A percentile compares a stretch with the other conserved stretches of the same genome.
Evolutionary conservation across 2,329 filamentous ascomycete species (phyloP).

Genomic region (Lachnellula hyalina): DNA sequence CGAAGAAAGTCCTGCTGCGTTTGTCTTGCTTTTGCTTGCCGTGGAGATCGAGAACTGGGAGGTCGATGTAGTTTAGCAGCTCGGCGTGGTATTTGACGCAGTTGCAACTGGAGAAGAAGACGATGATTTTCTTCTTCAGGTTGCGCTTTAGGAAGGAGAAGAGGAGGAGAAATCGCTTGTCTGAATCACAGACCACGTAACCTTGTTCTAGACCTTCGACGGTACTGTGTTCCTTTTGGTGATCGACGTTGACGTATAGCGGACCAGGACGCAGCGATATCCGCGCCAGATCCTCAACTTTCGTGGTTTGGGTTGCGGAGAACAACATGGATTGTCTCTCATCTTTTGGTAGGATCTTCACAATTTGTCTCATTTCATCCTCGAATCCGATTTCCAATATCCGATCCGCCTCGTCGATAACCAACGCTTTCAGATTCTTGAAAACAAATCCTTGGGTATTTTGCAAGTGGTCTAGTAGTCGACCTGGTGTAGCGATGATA

Average conservation of each 20-base stretch:
- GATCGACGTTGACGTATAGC: conserved; percentile 94
- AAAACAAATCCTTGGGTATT: conserved; percentile 85
- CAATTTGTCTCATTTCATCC: conserved; percentile 94
- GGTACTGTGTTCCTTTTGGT: conserved; percentile 82
- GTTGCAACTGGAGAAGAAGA: conserved; percentile 90
- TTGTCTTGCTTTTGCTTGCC: conserved; percentile 99
- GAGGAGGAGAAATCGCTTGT: conserved; percentile 87
- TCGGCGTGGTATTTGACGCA: conserved; percentile 95
- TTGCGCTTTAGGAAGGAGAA: conserved; percentile 93
- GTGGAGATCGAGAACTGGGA: conserved; percentile 79
- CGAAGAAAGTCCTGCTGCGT: conserved; percentile 97
- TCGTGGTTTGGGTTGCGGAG: conserved; percentile 96
- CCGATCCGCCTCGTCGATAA: conserved; percentile 95
- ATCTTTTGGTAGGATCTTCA: conserved; percentile 86
- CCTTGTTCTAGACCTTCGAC: conserved; percentile 94
- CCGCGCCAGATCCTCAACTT: conserved; percentile 92
- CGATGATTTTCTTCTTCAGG: conserved; percentile 86
- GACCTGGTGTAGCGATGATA: conserved; percentile 86
- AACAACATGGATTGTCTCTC: conserved; percentile 96
- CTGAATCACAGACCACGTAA: conserved; percentile 88
- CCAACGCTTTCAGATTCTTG: conserved; percentile 86
- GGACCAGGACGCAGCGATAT: conserved; percentile 89
- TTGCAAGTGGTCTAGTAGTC: conserved; percentile 88
- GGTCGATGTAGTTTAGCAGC: conserved; percentile 94
- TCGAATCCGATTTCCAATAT: conserved; percentile 98